Evolutionary conservation across 768 basidiomycete species (phyloP).

Genomic region (Podaxis sp.): DNA sequence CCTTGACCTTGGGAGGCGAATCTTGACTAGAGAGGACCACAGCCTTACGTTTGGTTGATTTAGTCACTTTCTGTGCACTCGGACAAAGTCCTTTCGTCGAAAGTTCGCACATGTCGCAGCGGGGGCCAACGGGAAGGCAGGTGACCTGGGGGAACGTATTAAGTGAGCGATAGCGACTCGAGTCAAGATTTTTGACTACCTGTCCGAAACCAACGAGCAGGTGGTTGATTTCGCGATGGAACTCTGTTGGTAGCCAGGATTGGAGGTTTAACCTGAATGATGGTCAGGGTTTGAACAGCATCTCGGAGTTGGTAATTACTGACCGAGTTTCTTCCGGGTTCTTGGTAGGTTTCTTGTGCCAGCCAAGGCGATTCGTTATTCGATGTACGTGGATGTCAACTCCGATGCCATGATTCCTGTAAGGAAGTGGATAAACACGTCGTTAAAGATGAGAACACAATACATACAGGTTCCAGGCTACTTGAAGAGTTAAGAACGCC

Average conservation of each 20-base stretch:
- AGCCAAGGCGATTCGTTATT: conserved; percentile 90
- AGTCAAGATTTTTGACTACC: conserved; percentile 27
- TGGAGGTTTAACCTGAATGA: conserved; percentile 65
- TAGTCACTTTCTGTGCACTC: conserved; percentile 43
- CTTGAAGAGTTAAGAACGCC: conserved; percentile 84
- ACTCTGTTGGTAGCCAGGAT: conserved; percentile 78
- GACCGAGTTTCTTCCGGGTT: conserved; percentile 88
- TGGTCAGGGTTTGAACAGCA: neutral
- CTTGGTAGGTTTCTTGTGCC: conserved; percentile 86
- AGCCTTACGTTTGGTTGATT: conserved; percentile 26
- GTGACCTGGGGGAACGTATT: conserved; percentile 46
- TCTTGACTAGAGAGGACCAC: conserved; percentile 19
- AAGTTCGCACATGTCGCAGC: conserved; percentile 64
- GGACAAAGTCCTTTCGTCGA: conserved; percentile 61
- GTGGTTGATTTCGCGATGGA: conserved; percentile 76
- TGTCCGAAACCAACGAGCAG: conserved; percentile 86
- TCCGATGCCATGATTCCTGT: conserved; percentile 85
- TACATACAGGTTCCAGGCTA: conserved; percentile 79
- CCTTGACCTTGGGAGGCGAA: conserved; percentile 32
- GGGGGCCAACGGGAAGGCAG: conserved; percentile 64
- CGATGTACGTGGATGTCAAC: conserved; percentile 97
- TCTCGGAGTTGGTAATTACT: conserved; percentile 6
- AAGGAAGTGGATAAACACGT: neutral
- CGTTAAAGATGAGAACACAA: neutral
- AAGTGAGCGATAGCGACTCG: neutral